Evolutionary conservation across 805 yeast species (phyloP).

Genomic region (Vanderwaltozyma tropicalis): DNA sequence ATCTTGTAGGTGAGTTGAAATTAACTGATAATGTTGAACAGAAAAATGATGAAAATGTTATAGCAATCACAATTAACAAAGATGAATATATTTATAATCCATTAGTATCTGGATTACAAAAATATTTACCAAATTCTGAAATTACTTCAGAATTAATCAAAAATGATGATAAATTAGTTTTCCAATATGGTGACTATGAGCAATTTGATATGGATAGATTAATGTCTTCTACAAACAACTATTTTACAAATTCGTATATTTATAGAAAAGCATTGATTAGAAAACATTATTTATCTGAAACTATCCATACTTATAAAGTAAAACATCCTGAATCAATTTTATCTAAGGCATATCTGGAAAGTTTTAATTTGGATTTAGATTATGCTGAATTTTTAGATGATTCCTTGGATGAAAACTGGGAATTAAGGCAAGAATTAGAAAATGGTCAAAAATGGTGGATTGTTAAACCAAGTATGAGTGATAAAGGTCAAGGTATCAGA

Average conservation of each 20-base stretch:
- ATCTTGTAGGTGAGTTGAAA: slow-evolving; percentile 14
- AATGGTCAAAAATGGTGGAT: slow-evolving; percentile 51
- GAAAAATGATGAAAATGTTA: not conserved
- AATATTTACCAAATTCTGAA: slow-evolving; percentile 27
- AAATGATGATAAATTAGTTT: slow-evolving; percentile 29
- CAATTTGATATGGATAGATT: slow-evolving; percentile 64
- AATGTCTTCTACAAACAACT: slow-evolving; percentile 31
- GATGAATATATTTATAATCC: slow-evolving; percentile 36
- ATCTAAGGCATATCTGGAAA: slow-evolving; percentile 53
- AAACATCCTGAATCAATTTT: slow-evolving; percentile 66
- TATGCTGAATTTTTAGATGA: slow-evolving; percentile 95
- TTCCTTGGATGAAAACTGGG: slow-evolving; percentile 84
- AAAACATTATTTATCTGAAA: slow-evolving; percentile 80
- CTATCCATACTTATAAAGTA: slow-evolving; percentile 61
- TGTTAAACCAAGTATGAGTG: slow-evolving; percentile 93
- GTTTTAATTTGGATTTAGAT: slow-evolving; percentile 76
- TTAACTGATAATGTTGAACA: slow-evolving; percentile 4
- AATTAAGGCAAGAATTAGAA: slow-evolving; percentile 68
- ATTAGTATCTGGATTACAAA: slow-evolving; percentile 23
- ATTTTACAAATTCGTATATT: slow-evolving; percentile 68
- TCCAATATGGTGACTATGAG: slow-evolving; percentile 87
- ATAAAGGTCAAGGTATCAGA: slow-evolving; percentile 91
- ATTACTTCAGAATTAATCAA: slow-evolving; percentile 21
- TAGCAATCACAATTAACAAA: slow-evolving; percentile 27
- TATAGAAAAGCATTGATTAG: slow-evolving; percentile 86